Base-by-base conservation (phyloP, 768 basidiomycete genomes). In the Cytidiella melzeri region DNA sequence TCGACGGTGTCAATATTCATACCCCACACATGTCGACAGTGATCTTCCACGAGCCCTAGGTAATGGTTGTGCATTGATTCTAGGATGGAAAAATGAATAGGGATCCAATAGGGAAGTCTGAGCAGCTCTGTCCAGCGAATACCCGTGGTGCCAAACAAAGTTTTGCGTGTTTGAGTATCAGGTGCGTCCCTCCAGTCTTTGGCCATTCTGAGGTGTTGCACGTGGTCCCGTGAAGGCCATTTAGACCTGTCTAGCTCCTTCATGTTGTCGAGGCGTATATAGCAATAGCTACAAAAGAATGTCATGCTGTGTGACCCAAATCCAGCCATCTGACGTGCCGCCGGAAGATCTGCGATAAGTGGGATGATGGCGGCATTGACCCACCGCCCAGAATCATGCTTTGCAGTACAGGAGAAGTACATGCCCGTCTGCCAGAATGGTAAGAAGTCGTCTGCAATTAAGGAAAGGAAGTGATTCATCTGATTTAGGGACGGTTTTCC, bases 41-140 rank as follows among this genome's bases (percentile, higher is more conserved):
- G 71, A 20, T 64, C 57, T 23, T 61, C 53, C 3, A 69, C 47
- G 1, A 64, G 38, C 5, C 69, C 67, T 1, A 73, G 61, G 30
- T 67, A 63, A 0, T 73, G 55, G 15, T 60, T 64, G 52, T 75
- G 74, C 72, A 74, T 73, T 1, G 67, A 47, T 43, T 75, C 71
- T 7, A 73, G 53, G 1, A 69, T 55, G 3, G 64, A 41, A 41
- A 55, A 67, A 3, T 47, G 45, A 2, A 59, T 56, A 0, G 64
- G 64, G 50, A 72, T 63, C 64, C 70, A 74, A 48, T 75, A 75
- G 0, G 65, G 64, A 1, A 75, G 63, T 0, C 62, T 43, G 10
- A 67, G 52, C 2, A 75, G 43, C 18, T 61, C 52, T 0, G 61
- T 61, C 55, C 54, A 68, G 4, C 60, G 52, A 3, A 67, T 40